Conservation (phyloP, 345 rosid genomes). For the Excoecaria cochinchinensis region DNA sequence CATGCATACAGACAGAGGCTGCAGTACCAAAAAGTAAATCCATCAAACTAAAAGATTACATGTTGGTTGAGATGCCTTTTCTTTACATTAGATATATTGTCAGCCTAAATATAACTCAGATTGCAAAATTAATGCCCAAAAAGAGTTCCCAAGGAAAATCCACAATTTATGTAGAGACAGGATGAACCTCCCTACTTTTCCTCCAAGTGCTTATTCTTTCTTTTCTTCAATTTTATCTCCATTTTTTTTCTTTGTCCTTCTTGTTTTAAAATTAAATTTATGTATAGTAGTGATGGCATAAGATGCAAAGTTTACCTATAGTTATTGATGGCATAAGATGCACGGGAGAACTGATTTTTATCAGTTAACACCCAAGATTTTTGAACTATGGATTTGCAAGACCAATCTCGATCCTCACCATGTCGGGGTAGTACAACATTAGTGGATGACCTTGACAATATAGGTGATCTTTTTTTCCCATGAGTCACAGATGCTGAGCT, state of each 20-base stretch:
- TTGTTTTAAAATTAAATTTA: neutral
- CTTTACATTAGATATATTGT: neutral
- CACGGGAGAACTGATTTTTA: constrained; percentile 57
- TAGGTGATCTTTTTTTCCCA: constrained; percentile 46
- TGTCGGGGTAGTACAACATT: constrained; percentile 56
- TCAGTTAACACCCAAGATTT: constrained; percentile 75
- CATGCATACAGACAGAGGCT: neutral
- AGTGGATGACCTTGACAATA: constrained; percentile 61
- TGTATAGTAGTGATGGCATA: constrained; percentile 45
- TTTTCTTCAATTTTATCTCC: neutral
- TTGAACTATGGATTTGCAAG: constrained; percentile 69
- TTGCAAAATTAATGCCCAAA: neutral
- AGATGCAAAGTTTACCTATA: constrained; percentile 69
- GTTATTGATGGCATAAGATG: constrained; percentile 67
- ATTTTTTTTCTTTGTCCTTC: neutral
- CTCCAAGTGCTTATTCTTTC: too few species aligned
- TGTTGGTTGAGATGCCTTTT: neutral
- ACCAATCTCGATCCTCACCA: constrained; percentile 55
- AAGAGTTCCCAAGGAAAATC: neutral
- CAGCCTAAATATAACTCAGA: neutral
- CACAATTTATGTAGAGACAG: neutral
- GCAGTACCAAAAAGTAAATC: neutral
- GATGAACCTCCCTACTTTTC: neutral
- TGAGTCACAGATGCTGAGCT: constrained; percentile 42
- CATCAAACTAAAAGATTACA: neutral